Percentiles rank a stretch among this genome's conserved stretches.
phyloP scores from a whole-genome alignment of 768 basidiomycete species.

The Mycena galericulata region DNA sequence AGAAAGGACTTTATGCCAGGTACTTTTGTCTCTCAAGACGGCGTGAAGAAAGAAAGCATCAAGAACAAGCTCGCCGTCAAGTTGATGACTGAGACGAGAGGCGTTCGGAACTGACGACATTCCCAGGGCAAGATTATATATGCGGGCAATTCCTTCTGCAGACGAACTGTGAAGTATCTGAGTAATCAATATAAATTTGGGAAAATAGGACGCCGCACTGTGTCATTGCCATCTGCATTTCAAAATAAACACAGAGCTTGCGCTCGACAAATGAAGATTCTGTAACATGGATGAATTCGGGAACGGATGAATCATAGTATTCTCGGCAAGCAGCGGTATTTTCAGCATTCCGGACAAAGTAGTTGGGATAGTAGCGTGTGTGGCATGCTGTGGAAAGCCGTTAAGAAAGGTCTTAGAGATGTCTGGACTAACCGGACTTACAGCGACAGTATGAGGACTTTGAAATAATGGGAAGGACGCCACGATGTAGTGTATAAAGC shows the following conservation, averaged over 20 bases:
- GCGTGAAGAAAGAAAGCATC: conserved; percentile 6
- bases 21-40: neutral
- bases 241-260: conserved; percentile 9
- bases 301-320: conserved; percentile 5
- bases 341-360: conserved; percentile 3
- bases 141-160: neutral
- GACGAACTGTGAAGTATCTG: neutral
- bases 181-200: too few species aligned
- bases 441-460: conserved; percentile 5
- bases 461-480: conserved; percentile 9
- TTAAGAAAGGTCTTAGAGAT: neutral
- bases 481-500: neutral
- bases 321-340: neutral
- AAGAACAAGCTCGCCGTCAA: neutral
- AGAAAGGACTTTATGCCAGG: neutral
- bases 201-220: too few species aligned
- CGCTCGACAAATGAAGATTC: conserved; percentile 2
- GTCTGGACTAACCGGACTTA: neutral
- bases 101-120: neutral
- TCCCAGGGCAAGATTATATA: conserved; percentile 11
- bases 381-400: neutral
- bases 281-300: conserved; percentile 10
- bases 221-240: conserved; percentile 8
- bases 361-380: conserved; percentile 12
- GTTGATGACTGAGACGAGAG: conserved; percentile 2